Evolutionary conservation across 441 rosid species (phyloP), one percentile per base, ranked within the genome.

Genomic region (Jatropha podagrica): DNA sequence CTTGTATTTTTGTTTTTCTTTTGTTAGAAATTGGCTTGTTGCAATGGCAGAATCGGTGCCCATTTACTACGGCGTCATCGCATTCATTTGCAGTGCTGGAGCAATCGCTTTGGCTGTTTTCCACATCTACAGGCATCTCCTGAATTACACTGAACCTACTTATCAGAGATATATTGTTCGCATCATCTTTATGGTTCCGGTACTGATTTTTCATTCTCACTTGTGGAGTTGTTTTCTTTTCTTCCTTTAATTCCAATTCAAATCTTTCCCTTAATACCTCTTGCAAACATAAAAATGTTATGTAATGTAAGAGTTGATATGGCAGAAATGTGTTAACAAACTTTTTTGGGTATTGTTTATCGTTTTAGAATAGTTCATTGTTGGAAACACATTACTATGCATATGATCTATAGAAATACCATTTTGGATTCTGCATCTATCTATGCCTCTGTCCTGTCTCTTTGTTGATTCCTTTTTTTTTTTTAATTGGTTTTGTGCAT

Each of bases 111-210:
- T 92, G 86, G 97, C 97, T 0, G 76, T 92, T 70, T 79, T 82
- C 54, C 98, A 96, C 79, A 92, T 96, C 62, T 96, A 94, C 80
- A 84, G 89, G 80, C 99, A 96, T 67, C 91, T 96, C n/a, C 44
- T 90, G 76, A 96, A 96, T 85, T 93, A 96, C 84, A 94, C 98
- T 0, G 98, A 94, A 71, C 98, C 98, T 64, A 93, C 91, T 79
- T 96, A 91, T 71, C 98, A 94, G 90, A 87, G 97, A 91, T 94
- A 73, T 67, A 92, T 92, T 26, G 98, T 94, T 13, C 95, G 98
- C 72, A 94, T 94, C 68, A 87, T 94, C 82, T 90, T 92, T 71
- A 94, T 92, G 97, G 98, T 94, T 71, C 99, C 98, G 73, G 98
- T 95, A 83, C 98, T 88, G 52, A 61, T 64, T 67, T 11, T 42